Evolutionary conservation across 768 basidiomycete genomes (phyloP), one percentile per base, ranked within the genome.

Genomic region (Leccinum obscurum): DNA sequence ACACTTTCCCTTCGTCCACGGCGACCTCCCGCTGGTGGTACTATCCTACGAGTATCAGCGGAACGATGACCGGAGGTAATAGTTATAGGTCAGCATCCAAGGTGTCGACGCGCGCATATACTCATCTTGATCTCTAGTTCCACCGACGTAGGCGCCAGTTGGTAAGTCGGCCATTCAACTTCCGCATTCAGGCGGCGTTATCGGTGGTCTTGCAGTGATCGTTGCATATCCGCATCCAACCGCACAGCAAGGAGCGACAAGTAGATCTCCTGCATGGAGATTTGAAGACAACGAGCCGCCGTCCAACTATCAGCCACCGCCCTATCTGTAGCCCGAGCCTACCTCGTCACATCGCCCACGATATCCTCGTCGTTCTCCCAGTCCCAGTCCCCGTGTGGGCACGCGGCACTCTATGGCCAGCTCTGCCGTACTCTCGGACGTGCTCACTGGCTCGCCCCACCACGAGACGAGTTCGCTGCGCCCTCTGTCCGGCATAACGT

Each of bases 251-350:
- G 64, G 82, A 87, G 64, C 82, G 83, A 3, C 85, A 86, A 0
- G 80, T 24, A 3, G 84, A 90, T 70, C 81, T 30, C n/a, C 77
- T 91, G 26, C 78, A 85, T 1, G 77, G 74, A 20, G 73, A 80
- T 51, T 2, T 84, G 86, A 83, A 28, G 84, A 84, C 49, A 81
- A 78, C 35, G 77, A 78, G 10, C 73, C 75, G 2, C 62, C 68
- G 56, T 64, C 70, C 62, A 63, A 75, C 28, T 80, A 83, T 85
- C 1, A 86, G 83, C 30, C 83, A 84, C 50, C 82, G 26, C 28
- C 90, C 59, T 89, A 85, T 71, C 88, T 89, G 68, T 81, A 80
- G 35, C 90, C 90, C 0, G 87, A 92, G 63, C 91, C 26, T 87
- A 10, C 28, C 7, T 30, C 28, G 28, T 30, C 28, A 30, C 28